Base-by-base conservation (phyloP, 2,329 filamentous ascomycete genomes). In the Trichoderma simmonsii region DNA sequence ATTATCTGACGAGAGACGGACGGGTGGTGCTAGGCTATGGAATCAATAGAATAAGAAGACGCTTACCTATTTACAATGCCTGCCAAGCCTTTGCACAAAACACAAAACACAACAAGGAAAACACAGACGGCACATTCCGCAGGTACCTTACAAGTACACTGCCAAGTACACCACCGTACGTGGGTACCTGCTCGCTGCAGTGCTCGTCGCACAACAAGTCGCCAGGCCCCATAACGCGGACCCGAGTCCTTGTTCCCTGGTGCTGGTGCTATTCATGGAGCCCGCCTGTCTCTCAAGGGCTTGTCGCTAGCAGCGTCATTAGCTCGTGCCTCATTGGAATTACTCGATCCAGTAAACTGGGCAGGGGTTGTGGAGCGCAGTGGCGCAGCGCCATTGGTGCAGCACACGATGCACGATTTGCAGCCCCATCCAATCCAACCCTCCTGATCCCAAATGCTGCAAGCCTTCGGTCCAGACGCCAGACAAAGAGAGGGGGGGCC, bases 381-480 rank as follows among this genome's bases (percentile, higher is more conserved):
- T 65, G 39, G 39, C 62, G 62, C 62, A 32, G 62, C 43, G 62
- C 62, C 39, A 65, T 65, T 65, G 39, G 62, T 12, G 28, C 39
- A 11, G 21, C 12, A 54, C n/a, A 39, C 61, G 34, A 64, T 28
- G 34, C 34, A 21, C 61, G 61, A 43, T 28, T 43, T 64, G 34
- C 34, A 64, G 61, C 61, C 61, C 61, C 39, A 34, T 15, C 34
- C 34, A 57, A 67, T 67, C 54, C 54, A 59, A n/a, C 51, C 54
- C 64, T 59, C 64, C 51, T 28, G 15, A 59, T 59, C 51, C 54
- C 65, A 59, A 34, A 54, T 65, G 62, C 62, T 68, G 65, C 65
- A 68, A 68, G 65, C 56, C 65, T 68, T 68, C 65, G 65, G 65
- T n/a, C 28, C 39, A 51, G 43, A 21, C 28, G 57, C 57, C 57